Evolutionary conservation across 2,329 filamentous ascomycete genomes (phyloP).

Genomic region (Fusarium oxysporum): DNA sequence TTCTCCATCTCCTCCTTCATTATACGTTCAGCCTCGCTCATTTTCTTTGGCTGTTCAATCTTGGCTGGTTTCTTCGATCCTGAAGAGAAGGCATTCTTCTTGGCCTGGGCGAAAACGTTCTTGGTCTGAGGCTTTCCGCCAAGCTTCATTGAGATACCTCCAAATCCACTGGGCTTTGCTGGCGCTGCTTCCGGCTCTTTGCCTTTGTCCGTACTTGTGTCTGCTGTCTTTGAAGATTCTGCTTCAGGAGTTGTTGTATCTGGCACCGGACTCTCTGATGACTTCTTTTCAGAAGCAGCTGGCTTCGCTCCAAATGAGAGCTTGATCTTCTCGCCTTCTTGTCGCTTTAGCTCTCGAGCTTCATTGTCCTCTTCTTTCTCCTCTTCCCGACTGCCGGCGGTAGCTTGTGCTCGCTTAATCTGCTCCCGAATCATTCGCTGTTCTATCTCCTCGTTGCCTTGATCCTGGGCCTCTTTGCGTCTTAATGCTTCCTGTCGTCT

Average conservation of each 20-base stretch:
- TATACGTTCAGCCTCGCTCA: conserved; percentile 88
- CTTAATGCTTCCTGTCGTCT: conserved; percentile 82
- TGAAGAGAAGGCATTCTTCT: conserved; percentile 75
- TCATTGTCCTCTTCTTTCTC: conserved; percentile 56
- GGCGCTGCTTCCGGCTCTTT: conserved; percentile 32
- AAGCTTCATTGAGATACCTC: conserved; percentile 73
- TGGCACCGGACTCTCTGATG: conserved; percentile 37
- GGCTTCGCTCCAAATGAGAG: conserved; percentile 71
- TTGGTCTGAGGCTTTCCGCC: conserved; percentile 73
- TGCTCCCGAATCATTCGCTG: conserved; percentile 85
- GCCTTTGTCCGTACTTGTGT: conserved; percentile 4
- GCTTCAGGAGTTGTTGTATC: conserved; percentile 5
- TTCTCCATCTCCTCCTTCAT: conserved; percentile 87
- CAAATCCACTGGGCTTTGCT: conserved; percentile 50
- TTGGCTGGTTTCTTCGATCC: conserved; percentile 71
- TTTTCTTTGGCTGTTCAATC: conserved; percentile 77
- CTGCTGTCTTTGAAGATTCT: conserved; percentile 15
- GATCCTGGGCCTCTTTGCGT: conserved; percentile 87
- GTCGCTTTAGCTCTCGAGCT: conserved; percentile 65
- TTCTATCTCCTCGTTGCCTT: conserved; percentile 90
- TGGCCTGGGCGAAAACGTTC: conserved; percentile 77
- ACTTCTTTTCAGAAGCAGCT: conserved; percentile 16
- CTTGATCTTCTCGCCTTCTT: conserved; percentile 81
- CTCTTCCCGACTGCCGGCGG: conserved; percentile 55
- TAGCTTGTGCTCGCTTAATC: conserved; percentile 77